Base-by-base conservation (phyloP, 208 protist species). In the Leishmania tropica region DNA sequence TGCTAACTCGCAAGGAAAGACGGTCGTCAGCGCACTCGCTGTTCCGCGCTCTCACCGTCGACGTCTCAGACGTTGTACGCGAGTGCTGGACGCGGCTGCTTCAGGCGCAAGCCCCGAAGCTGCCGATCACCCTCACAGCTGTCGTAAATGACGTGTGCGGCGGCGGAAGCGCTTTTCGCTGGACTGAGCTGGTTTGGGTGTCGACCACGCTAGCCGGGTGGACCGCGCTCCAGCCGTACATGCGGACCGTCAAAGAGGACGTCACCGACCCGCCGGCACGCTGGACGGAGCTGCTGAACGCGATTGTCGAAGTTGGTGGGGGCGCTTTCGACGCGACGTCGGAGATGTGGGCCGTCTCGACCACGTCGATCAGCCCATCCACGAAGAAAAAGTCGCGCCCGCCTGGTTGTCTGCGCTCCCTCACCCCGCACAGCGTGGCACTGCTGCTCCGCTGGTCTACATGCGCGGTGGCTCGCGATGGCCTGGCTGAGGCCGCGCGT, bases 371-470 rank as follows among this genome's bases (percentile, higher is more conserved):
- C 48, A 7, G 31, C 56, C 2, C 35, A 45, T 28, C 37, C 5
- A 31, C 13, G 13, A 40, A 45, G 51, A 54, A 15, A 42, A 28
- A 19, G 17, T 40, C 31, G 45, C 54, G 7, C 24, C 10, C 24
- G 3, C 8, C 21, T 37, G 75, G n/a, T 13, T 71, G 76, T 62
- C 35, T 78, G 8, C 24, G 51, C n/a, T 76, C 70, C 51, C 42
- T 80, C 3, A 78, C 83, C 1, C 78, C 79, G 10, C 10, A 40
- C n/a, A 47, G 76, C 13, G 70, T 78, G 35, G 84, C 73, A 70
- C 70, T 94, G 48, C 75, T 90, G 40, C 83, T 89, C 79, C 88
- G 88, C 19, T 94, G 90, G 90, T 89, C 83, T 35, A 92, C 88
- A 4, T 77, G 78, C 67, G 62, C 80, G 5, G 60, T 19, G 10